Percentiles rank a stretch among this genome's conserved stretches.
These are phyloP conservation scores for Nematocida sp. DNA, from an alignment of 371 early-diverging fungal genomes.

Conservation along the genomic window DNA sequence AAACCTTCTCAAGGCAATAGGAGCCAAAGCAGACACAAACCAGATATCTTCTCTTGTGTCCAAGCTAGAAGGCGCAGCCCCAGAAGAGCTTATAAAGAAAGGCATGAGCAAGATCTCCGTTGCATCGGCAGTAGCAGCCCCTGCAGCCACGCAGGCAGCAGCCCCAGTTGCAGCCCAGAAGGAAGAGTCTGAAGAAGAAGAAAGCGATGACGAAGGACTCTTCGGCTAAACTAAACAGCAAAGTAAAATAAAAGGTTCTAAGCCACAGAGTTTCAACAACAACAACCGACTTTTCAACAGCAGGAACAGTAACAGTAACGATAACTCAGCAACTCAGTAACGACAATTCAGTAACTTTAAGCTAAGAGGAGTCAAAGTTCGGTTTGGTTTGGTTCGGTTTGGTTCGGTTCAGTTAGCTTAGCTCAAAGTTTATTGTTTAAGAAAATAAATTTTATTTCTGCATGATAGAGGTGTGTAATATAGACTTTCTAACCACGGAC, in stretches of 20 bases:
- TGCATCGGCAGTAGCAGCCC: slow-evolving; percentile 25
- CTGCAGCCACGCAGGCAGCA: neutral
- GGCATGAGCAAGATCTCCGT: slow-evolving; percentile 21
- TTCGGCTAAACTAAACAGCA: slow-evolving; percentile 39
- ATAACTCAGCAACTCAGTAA: too few relatives aligned
- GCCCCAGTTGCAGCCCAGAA: neutral
- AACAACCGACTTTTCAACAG: neutral
- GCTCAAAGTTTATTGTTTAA: too few relatives aligned
- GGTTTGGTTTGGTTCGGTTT: too few relatives aligned
- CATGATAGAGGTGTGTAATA: slow-evolving; percentile 45
- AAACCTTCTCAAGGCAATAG: slow-evolving; percentile 8
- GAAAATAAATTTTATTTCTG: slow-evolving; percentile 32
- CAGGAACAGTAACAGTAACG: too few relatives aligned
- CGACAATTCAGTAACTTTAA: too few relatives aligned
- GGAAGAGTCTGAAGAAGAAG: slow-evolving; percentile 26
- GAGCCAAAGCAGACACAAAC: slow-evolving; percentile 24
- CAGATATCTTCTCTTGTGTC: slow-evolving; percentile 27
- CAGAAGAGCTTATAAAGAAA: slow-evolving; percentile 30
- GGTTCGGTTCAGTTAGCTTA: too few relatives aligned
- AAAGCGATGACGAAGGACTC: slow-evolving; percentile 26
- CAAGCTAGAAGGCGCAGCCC: slow-evolving; percentile 32
- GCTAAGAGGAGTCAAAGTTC: too few relatives aligned
- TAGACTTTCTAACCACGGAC: slow-evolving; percentile 7
- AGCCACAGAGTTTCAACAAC: neutral
- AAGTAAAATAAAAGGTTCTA: neutral